Conservation (phyloP, 108 stramenopile genomes). For the Nitzschia inconspicua region DNA sequence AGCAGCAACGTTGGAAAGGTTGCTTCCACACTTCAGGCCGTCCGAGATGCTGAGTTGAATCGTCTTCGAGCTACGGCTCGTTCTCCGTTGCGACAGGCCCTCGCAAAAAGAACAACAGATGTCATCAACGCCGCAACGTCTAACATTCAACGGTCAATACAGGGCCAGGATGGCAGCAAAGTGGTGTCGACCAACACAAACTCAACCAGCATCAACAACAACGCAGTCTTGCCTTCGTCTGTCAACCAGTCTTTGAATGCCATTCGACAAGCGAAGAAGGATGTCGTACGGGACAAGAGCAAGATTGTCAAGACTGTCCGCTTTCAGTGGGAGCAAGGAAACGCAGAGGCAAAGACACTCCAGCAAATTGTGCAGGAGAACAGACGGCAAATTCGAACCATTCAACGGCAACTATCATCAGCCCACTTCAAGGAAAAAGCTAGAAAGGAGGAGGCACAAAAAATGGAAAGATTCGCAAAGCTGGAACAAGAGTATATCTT, state of each 20-base stretch:
- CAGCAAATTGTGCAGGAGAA: constrained; percentile 54
- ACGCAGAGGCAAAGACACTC: constrained; percentile 45
- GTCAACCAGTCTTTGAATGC: constrained; percentile 36
- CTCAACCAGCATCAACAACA: neutral
- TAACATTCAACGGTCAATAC: constrained; percentile 20
- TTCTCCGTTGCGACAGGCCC: constrained; percentile 25
- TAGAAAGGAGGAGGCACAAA: constrained; percentile 31
- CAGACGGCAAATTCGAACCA: constrained; percentile 47
- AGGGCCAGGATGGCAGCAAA: neutral
- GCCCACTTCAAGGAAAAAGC: constrained; percentile 53
- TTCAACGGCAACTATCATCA: constrained; percentile 62
- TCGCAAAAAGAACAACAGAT: constrained; percentile 29
- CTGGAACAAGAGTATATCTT: constrained; percentile 67
- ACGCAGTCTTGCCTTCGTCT: neutral
- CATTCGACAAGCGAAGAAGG: constrained; percentile 29
- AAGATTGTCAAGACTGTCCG: constrained; percentile 31
- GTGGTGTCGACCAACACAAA: too few relatives aligned
- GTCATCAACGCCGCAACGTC: constrained; percentile 39
- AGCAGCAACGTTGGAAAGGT: neutral
- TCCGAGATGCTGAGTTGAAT: constrained; percentile 22
- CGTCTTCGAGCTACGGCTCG: constrained; percentile 18
- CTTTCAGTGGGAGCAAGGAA: constrained; percentile 59
- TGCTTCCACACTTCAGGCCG: constrained; percentile 1
- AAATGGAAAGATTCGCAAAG: constrained; percentile 34
- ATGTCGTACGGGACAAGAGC: neutral